Base-by-base conservation (phyloP, 2,329 filamentous ascomycete genomes). In the Aspergillus neotritici region DNA sequence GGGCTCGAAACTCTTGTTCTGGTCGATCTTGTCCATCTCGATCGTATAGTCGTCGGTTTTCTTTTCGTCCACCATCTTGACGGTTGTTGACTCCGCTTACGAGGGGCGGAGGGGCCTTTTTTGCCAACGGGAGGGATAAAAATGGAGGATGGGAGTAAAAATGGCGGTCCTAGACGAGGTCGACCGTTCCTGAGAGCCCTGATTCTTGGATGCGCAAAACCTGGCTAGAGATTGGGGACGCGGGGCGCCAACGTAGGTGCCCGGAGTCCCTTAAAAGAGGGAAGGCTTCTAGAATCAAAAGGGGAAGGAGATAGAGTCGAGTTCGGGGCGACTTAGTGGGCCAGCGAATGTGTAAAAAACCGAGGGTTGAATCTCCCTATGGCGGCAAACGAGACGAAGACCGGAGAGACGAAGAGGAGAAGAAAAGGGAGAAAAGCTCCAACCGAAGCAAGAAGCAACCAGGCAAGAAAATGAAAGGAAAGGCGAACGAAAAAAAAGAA, bases 61-160 rank as follows among this genome's bases (percentile, higher is more conserved):
- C 77, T 93, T 94, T 66, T 90, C 89, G 75, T 93, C 86, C 61
- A 84, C 77, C 88, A 94, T 94, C 53, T 58, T 75, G 62, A 42
- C 44, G 46, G 42, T 44, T 43, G 30, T 29, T 33, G 32, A 30
- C 37, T 34, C 42, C 37, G 39, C 11, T 32, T 36, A 25, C 31
- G 21, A 38, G 30, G 14, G 40, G 42, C 31, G 41, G 21, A 35
- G n/a, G 41, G n/a, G 41, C n/a, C n/a, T n/a, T n/a, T n/a, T 32
- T 28, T 25, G 21, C 14, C 11, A 44, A 31, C 13, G 40, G 17
- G 36, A 30, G 29, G 16, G 10, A 14, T 32, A 34, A 37, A 10
- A 34, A 40, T 16, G 28, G 14, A 37, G 34, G 36, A 31, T 12
- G 33, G 13, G 25, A 37, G 14, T 34, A 41, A 16, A n/a, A 35